Conservation (phyloP, 2,329 filamentous ascomycete species). For the Sclerotinia minor region DNA sequence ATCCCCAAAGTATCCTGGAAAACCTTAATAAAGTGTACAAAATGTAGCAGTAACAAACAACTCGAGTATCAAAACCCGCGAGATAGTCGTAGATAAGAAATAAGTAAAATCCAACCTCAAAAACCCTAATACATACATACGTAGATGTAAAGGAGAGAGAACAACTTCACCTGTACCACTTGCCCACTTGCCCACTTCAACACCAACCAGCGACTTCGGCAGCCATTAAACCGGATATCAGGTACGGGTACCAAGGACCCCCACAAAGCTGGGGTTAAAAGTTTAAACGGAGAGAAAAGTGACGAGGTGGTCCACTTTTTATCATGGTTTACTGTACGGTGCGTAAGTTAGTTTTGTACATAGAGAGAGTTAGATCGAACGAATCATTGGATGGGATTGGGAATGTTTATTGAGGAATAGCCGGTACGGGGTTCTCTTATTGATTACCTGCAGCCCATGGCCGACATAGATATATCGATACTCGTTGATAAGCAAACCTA, state of each 20-base stretch:
- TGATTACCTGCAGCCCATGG: too few relatives aligned
- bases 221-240: not conserved
- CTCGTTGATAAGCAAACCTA: too few relatives aligned
- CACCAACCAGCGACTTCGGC: not conserved
- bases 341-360: not conserved
- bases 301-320: not conserved
- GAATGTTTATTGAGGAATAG: not conserved
- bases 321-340: not conserved
- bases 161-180: not conserved
- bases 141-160: not conserved
- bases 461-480: too few relatives aligned
- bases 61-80: not conserved
- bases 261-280: conserved; percentile 15
- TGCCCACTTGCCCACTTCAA: not conserved
- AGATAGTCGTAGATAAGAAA: not conserved
- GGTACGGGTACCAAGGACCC: not conserved
- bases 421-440: not conserved
- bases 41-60: too few relatives aligned
- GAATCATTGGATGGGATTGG: conserved; percentile 2
- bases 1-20: not conserved
- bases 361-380: not conserved
- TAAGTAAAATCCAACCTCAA: not conserved
- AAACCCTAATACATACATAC: too few relatives aligned
- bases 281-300: not conserved
- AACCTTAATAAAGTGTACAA: not conserved